Evolutionary conservation across 2,329 filamentous ascomycete genomes (phyloP), one percentile per base, ranked within the genome.

Genomic region (Pezicula neosporulosa): DNA sequence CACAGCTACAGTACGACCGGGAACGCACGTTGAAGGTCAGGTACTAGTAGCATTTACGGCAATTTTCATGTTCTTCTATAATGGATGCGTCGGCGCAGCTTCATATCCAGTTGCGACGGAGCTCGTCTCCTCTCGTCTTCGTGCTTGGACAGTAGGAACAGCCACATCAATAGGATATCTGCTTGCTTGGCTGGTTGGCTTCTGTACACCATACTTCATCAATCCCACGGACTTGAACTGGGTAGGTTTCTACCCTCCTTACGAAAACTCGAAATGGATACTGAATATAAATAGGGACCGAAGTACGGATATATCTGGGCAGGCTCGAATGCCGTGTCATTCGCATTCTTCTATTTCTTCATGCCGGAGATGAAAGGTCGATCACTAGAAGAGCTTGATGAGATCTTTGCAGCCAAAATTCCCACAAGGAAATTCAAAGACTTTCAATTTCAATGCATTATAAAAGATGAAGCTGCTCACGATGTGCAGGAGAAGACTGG

Each of bases 91-190:
- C 60, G 51, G 51, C 6, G 37, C 48, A 30, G 51, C 54, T 18
- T 50, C 50, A 38, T 59, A 57, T 48, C 53, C 53, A 4, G 50
- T 55, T 13, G 53, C 51, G 2, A 54, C 51, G 0, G 55, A 59
- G 35, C 37, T 59, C 6, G 51, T 57, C 71, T 78, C 56, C 66
- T 76, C 43, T 72, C 71, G 0, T 72, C 74, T 5, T 72, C 72
- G 16, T 72, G 73, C 57, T 65, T 68, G 2, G 70, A 78, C 44
- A 73, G 72, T 0, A 61, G 68, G 12, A 73, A 78, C 54, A 60
- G 76, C 6, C 65, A 76, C 0, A 68, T 72, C 1, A 71, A 10
- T 72, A 63, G 58, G 68, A 63, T 24, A 70, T 67, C 53, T 66
- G 57, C 15, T 68, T 66, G 50, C 63, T 60, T 39, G 69, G 68